These are phyloP conservation scores for Coprinopsis cinerea DNA, from an alignment of 768 basidiomycete genomes.

Conservation along the genomic window DNA sequence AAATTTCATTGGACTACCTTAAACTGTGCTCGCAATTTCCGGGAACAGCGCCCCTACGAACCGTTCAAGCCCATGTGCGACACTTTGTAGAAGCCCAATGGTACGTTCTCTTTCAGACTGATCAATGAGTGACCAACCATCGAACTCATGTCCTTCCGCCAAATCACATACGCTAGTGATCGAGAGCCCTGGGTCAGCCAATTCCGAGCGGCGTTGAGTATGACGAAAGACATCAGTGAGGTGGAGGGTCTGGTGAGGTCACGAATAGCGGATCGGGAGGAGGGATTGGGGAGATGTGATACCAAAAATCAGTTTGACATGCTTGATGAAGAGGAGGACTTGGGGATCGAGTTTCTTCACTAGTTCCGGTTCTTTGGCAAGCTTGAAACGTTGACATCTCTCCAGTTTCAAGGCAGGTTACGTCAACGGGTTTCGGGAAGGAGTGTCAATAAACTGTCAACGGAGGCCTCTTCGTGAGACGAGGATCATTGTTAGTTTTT, in stretches of 20 bases:
- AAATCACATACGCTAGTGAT: constrained; percentile 29
- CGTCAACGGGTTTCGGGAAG: constrained; percentile 32
- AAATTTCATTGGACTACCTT: constrained; percentile 67
- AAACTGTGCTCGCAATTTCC: constrained; percentile 49
- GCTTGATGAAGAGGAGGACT: constrained; percentile 2
- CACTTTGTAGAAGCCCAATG: constrained; percentile 67
- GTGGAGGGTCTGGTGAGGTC: constrained; percentile 38
- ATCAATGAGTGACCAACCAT: background rate
- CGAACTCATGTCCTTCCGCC: constrained; percentile 6
- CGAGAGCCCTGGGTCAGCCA: constrained; percentile 52
- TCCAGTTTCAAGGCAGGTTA: constrained; percentile 29
- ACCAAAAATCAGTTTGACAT: background rate
- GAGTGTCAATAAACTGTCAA: background rate
- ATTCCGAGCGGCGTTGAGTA: constrained; percentile 42
- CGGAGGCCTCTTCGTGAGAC: background rate
- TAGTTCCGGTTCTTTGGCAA: constrained; percentile 1
- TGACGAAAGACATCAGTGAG: constrained; percentile 38
- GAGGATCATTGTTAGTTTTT: too few relatives aligned
- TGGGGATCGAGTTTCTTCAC: constrained; percentile 6
- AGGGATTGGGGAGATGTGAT: background rate
- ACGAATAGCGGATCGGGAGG: constrained; percentile 26
- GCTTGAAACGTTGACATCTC: too few relatives aligned
- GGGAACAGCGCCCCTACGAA: constrained; percentile 41
- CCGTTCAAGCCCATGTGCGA: constrained; percentile 57
- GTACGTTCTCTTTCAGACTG: constrained; percentile 24